A percentile compares a stretch with the other conserved stretches of the same genome.
Evolutionary conservation across 2,329 filamentous ascomycete species (phyloP).

Genomic region (Metarhizium rileyi): DNA sequence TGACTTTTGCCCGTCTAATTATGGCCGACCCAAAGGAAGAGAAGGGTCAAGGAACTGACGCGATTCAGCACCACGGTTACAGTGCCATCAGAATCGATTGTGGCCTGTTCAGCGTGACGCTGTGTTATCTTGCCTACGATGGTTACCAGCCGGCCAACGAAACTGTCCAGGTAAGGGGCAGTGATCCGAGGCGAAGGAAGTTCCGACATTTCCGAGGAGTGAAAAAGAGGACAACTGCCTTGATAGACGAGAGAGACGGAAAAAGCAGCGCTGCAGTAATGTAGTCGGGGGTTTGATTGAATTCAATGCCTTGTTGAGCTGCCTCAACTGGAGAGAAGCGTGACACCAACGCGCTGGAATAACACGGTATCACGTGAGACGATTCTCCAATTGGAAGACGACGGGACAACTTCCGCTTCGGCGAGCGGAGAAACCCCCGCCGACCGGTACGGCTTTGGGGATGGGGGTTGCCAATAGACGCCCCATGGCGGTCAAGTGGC

Average conservation of each 20-base stretch:
- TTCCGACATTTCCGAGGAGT: slow-evolving; percentile 46
- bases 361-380: neutral
- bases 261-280: neutral
- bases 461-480: too few relatives aligned
- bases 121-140: slow-evolving; percentile 78
- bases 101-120: slow-evolving; percentile 69
- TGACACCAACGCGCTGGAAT: neutral
- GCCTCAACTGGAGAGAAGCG: neutral
- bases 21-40: neutral
- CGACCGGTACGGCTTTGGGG: too few relatives aligned
- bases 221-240: neutral
- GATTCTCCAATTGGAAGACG: neutral
- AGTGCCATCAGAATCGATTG: slow-evolving; percentile 69
- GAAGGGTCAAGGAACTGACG: slow-evolving; percentile 33
- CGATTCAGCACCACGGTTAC: slow-evolving; percentile 67
- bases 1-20: neutral
- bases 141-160: slow-evolving; percentile 66
- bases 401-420: neutral
- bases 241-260: neutral
- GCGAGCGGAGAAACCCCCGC: neutral
- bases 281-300: too few relatives aligned
- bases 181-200: slow-evolving; percentile 71
- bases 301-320: too few relatives aligned
- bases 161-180: slow-evolving; percentile 67
- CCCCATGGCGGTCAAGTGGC: neutral